Evolutionary conservation across 345 rosid genomes (phyloP).

Genomic region (Eucalyptus cloeziana): DNA sequence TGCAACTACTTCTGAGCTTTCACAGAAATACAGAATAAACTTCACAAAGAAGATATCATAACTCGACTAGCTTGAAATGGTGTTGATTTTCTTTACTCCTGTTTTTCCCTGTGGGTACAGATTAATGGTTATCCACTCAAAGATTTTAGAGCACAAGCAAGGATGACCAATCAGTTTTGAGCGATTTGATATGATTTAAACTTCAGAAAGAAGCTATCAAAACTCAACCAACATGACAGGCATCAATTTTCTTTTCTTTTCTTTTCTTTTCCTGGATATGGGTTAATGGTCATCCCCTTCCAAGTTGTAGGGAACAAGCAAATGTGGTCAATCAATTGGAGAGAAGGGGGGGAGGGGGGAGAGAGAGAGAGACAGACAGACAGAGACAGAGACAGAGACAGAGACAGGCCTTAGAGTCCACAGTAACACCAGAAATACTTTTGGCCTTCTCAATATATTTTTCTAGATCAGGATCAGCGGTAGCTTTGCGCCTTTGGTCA

Average conservation of each 20-base stretch:
- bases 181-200: not conserved
- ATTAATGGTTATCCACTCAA: not conserved
- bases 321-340: not conserved
- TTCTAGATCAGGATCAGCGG: conserved; percentile 77
- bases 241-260: not conserved
- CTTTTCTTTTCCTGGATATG: not conserved
- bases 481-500: conserved; percentile 70
- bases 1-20: not conserved
- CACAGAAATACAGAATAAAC: not conserved
- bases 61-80: not conserved
- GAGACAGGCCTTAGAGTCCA: conserved; percentile 63
- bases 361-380: not conserved
- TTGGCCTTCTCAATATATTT: conserved; percentile 77
- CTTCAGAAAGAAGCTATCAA: not conserved
- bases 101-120: not conserved
- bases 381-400: not conserved
- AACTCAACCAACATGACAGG: not conserved
- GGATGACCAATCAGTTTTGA: not conserved
- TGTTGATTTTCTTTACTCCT: not conserved
- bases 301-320: not conserved
- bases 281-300: not conserved
- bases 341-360: not conserved
- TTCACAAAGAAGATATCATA: not conserved
- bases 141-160: not conserved
- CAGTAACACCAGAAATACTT: conserved; percentile 51